Evolutionary conservation across 176 grass and related monocot species (phyloP).

Genomic region (Leersia perrieri): DNA sequence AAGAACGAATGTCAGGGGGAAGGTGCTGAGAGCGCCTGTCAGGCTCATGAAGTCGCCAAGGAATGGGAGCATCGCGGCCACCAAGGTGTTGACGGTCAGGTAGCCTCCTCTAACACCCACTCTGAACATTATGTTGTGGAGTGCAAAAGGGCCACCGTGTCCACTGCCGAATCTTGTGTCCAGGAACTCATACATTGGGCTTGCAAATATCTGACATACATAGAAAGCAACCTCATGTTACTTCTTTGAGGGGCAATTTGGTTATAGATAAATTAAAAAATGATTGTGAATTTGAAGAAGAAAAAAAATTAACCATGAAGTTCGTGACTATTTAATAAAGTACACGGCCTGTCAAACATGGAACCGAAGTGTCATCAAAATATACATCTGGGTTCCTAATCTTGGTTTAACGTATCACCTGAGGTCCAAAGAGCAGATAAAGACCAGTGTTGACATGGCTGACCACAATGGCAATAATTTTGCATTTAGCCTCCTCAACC

Average conservation of each 20-base stretch:
- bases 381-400: no score
- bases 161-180: conserved; percentile 62
- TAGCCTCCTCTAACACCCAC: conserved; percentile 69
- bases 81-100: conserved; percentile 63
- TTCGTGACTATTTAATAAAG: background rate
- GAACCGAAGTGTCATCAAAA: no score
- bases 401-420: no score
- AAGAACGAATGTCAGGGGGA: conserved; percentile 73
- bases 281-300: background rate
- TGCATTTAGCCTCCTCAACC: no score
- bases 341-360: no score
- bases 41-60: conserved; percentile 82
- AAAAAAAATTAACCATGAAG: background rate
- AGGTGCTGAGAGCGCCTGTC: conserved; percentile 66
- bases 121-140: conserved; percentile 57
- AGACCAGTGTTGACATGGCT: no score
- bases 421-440: no score
- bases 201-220: conserved; percentile 57
- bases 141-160: conserved; percentile 38
- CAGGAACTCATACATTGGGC: conserved; percentile 74
- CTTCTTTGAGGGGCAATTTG: background rate
- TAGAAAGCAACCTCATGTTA: background rate
- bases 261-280: background rate
- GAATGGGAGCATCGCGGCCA: conserved; percentile 71
- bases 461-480: no score